Conservation (phyloP, 1,284 basidiomycete genomes). For the Sanghuangporus sanghuang region DNA sequence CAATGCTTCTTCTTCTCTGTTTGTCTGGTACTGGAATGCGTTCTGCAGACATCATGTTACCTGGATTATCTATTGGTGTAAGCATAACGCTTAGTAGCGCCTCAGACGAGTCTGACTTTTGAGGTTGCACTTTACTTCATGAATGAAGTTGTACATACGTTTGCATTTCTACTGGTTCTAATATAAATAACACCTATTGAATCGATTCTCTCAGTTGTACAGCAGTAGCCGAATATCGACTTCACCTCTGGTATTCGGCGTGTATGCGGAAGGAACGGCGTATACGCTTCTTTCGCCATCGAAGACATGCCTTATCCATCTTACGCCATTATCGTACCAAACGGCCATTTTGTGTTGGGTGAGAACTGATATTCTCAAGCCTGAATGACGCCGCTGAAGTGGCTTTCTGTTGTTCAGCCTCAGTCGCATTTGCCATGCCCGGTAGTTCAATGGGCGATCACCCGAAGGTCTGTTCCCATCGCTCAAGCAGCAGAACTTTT, state of each 20-base stretch:
- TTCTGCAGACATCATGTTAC: constrained; percentile 7
- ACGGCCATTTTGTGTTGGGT: constrained; percentile 20
- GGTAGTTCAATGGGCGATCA: constrained; percentile 1
- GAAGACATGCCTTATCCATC: no score
- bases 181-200: background rate
- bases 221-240: constrained; percentile 11
- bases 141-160: background rate
- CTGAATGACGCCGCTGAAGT: constrained; percentile 14
- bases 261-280: constrained; percentile 15
- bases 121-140: background rate
- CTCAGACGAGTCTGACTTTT: background rate
- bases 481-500: background rate
- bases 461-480: background rate
- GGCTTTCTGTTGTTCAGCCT: constrained; percentile 16
- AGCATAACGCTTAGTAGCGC: background rate
- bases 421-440: constrained; percentile 1
- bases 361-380: background rate
- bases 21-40: background rate
- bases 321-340: background rate
- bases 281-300: background rate
- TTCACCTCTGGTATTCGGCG: constrained; percentile 10
- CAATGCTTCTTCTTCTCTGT: background rate
- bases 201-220: constrained; percentile 8
- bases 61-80: constrained; percentile 9
- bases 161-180: background rate